A percentile compares a stretch with the other conserved stretches of the same genome.
These are phyloP conservation scores for Penicillium freii DNA, from an alignment of 2,329 filamentous ascomycete species.

Conservation along the genomic window DNA sequence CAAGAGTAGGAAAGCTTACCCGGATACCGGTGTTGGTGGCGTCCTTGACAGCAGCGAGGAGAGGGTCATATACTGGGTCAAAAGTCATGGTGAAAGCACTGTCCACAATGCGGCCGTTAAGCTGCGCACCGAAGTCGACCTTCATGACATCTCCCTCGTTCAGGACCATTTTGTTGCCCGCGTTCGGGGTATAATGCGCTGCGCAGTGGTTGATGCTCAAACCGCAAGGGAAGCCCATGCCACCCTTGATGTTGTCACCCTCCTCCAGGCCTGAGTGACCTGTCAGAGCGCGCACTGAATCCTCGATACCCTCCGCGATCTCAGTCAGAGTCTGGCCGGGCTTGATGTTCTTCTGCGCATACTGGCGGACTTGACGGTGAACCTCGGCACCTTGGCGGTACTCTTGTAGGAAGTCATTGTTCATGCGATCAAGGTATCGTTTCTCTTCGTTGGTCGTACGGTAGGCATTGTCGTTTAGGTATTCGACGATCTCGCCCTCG, in stretches of 20 bases:
- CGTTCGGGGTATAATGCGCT: conserved; percentile 84
- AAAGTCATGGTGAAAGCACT: conserved; percentile 69
- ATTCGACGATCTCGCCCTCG: conserved; percentile 74
- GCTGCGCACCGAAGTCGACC: conserved; percentile 69
- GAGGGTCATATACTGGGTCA: conserved; percentile 66
- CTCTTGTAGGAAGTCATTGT: conserved; percentile 74
- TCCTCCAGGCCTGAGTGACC: conserved; percentile 74
- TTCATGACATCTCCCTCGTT: conserved; percentile 69
- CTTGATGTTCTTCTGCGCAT: conserved; percentile 76
- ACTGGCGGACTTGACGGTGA: conserved; percentile 83
- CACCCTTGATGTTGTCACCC: conserved; percentile 73
- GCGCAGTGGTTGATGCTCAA: conserved; percentile 81
- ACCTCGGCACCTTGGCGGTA: conserved; percentile 83
- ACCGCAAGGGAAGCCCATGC: conserved; percentile 84
- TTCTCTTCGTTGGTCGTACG: conserved; percentile 84
- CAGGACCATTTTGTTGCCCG: conserved; percentile 73
- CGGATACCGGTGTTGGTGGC: conserved; percentile 73
- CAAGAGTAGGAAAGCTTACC: conserved; percentile 35
- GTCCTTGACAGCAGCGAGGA: conserved; percentile 65
- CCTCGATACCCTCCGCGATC: conserved; percentile 84
- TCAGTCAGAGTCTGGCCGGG: conserved; percentile 77
- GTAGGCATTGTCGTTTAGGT: conserved; percentile 72
- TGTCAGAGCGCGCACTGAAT: conserved; percentile 72
- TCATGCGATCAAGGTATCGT: conserved; percentile 75
- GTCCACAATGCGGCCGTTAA: conserved; percentile 70